These are phyloP conservation scores for Triticum turgidum DNA, from an alignment of 176 grass and related monocot species.

Conservation along the genomic window DNA sequence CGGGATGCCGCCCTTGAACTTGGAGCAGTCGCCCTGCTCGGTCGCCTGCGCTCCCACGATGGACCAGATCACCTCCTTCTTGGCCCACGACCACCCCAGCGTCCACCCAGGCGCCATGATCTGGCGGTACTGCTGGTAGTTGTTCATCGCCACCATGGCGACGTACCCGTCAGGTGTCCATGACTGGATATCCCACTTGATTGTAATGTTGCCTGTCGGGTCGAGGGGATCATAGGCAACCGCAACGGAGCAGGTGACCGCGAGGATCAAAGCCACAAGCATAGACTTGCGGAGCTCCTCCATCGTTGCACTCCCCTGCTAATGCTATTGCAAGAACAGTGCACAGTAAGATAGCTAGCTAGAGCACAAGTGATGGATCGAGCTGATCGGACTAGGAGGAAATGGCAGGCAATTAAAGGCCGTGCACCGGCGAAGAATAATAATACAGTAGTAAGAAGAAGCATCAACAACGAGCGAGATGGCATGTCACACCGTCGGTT, in stretches of 20 bases:
- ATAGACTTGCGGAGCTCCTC: slow-evolving; percentile 3
- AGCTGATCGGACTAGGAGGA: slow-evolving; percentile 1
- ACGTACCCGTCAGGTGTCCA: slow-evolving; percentile 98
- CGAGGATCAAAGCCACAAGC: slow-evolving; percentile 30
- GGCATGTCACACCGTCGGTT: slow-evolving; percentile 46
- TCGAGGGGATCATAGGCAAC: slow-evolving; percentile 83
- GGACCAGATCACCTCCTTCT: slow-evolving; percentile 99
- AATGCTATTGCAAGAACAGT: neutral
- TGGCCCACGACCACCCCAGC: slow-evolving; percentile 78
- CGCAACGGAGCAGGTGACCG: slow-evolving; percentile 44
- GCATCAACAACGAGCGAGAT: slow-evolving; percentile 31
- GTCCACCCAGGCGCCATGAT: slow-evolving; percentile 82
- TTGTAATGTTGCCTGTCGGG: slow-evolving; percentile 79
- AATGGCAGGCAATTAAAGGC: slow-evolving; percentile 21
- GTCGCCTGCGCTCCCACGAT: slow-evolving; percentile 87
- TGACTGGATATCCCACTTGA: slow-evolving; percentile 89
- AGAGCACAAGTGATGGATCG: neutral
- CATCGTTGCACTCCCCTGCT: slow-evolving; percentile 11
- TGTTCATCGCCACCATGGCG: slow-evolving; percentile 83
- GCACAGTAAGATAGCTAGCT: neutral
- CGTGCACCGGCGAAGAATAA: neutral
- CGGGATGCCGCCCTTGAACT: slow-evolving; percentile 81
- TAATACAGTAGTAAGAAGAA: neutral
- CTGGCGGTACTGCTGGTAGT: slow-evolving; percentile 89
- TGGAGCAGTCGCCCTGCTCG: slow-evolving; percentile 95